Percentiles rank a stretch among this genome's conserved stretches.
Evolutionary conservation across 2,329 filamentous ascomycete genomes (phyloP).

Genomic region (Dryadomyces sulphureus): DNA sequence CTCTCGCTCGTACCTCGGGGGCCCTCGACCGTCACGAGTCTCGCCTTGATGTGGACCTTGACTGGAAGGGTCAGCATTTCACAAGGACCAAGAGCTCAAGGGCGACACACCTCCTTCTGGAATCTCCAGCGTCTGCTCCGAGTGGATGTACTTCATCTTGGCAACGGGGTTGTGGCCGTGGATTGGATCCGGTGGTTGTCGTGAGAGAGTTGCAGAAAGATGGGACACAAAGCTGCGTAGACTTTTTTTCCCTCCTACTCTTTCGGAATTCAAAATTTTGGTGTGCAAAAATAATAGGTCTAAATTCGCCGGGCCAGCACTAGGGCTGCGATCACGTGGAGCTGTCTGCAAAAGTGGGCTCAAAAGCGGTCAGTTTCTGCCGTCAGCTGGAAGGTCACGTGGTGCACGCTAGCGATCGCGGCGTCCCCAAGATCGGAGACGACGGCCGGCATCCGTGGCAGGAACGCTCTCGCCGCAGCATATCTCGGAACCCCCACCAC

Average conservation of each 20-base stretch:
- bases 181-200: constrained; percentile 15
- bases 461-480: no score
- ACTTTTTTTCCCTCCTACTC: constrained; percentile 4
- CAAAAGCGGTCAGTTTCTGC: no score
- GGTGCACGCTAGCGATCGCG: no score
- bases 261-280: constrained; percentile 5
- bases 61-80: constrained; percentile 41
- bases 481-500: no score
- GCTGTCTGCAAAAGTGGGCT: constrained; percentile 1
- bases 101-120: constrained; percentile 72
- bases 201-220: constrained; percentile 5
- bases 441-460: no score
- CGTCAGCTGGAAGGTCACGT: no score
- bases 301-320: not conserved
- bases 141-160: constrained; percentile 99
- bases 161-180: constrained; percentile 29
- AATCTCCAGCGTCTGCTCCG: constrained; percentile 86
- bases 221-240: not conserved
- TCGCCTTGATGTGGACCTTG: constrained; percentile 95
- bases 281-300: constrained; percentile 6
- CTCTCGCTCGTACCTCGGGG: constrained; percentile 54
- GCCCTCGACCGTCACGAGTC: constrained; percentile 92
- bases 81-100: not conserved
- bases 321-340: constrained; percentile 1
- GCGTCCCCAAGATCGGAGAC: no score